Base-by-base conservation (phyloP, 495 filamentous ascomycete species). In the Baudoinia panamericana region DNA sequence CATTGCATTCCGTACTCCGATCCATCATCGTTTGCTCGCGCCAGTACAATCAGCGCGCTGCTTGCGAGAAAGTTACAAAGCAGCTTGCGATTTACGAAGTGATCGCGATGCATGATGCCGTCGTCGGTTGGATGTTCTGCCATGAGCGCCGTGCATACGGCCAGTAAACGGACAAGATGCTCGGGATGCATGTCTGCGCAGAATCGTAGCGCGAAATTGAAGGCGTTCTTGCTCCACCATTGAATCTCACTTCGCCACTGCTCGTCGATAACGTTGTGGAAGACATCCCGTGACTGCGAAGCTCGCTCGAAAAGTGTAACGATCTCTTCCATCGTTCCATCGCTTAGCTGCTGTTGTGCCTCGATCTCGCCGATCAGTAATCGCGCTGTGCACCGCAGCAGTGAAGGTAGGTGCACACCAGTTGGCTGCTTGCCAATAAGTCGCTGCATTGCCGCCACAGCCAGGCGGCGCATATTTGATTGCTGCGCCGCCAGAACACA, bases 181-280 rank as follows among this genome's bases (percentile, higher is more conserved):
- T 61, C 56, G 5, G 73, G 65, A 13, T 67, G 52, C 66, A 79
- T 76, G 10, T 48, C 56, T 0, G 63, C 64, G 24, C 73, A 71
- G 27, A 71, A 61, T 47, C 76, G 73, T 2, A 87, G 54, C 0
- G 75, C 71, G 18, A 84, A 55, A 48, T 87, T 85, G 57, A 90
- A 93, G 5, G 73, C 71, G 48, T 78, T 85, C 39, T 74, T 71
- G 32, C 73, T 76, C 57, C 92, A 84, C 84, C 84, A 90, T 53
- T 88, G 68, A 2, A 88, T 63, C 43, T 92, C 83, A 19, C 61
- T 59, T 16, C 67, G 31, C 69, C 55, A 56, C 51, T 57, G 43
- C 19, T 54, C 42, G 33, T 45, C 24, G 41, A 57, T 45, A 15
- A 34, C 26, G 47, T 33, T 24, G 39, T 25, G 32, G 53, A 47